These are phyloP conservation scores for Excoecaria cochinchinensis DNA, from an alignment of 345 rosid species.

Conservation along the genomic window DNA sequence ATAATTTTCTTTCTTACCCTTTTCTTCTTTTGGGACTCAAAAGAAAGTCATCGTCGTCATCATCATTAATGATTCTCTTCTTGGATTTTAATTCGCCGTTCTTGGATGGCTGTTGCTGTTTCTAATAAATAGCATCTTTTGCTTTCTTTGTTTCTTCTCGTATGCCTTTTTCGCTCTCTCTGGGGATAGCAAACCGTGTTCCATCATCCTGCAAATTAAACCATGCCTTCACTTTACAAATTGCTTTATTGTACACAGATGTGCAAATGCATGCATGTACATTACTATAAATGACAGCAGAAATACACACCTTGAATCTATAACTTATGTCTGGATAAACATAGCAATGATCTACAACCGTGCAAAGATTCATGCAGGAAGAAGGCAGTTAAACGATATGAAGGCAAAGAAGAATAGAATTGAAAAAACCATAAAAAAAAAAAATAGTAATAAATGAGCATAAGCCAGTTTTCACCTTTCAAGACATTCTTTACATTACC, in stretches of 20 bases:
- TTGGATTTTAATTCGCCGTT: conserved; percentile 63
- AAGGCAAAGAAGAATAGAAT: background rate
- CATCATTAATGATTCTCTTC: conserved; percentile 56
- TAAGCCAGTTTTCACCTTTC: no score
- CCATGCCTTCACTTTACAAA: background rate
- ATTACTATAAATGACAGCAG: background rate
- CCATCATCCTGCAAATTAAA: conserved; percentile 80
- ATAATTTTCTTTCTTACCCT: conserved; percentile 39
- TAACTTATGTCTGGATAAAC: conserved; percentile 41
- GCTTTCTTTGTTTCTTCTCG: conserved; percentile 88
- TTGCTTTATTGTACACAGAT: background rate
- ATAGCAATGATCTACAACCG: conserved; percentile 47
- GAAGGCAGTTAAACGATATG: background rate
- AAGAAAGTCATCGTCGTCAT: conserved; percentile 46
- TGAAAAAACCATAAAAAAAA: background rate
- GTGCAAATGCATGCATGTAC: background rate
- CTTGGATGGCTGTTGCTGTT: conserved; percentile 49
- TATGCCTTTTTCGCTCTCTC: conserved; percentile 68
- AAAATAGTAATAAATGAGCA: background rate
- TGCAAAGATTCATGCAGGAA: no score
- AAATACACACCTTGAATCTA: conserved; percentile 51
- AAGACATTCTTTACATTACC: conserved; percentile 21
- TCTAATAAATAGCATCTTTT: conserved; percentile 65
- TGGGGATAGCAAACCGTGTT: conserved; percentile 82
- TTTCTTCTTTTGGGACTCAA: conserved; percentile 73